These are phyloP conservation scores for Xerocomellus chrysenteron DNA, from an alignment of 768 basidiomycete species.

Conservation along the genomic window DNA sequence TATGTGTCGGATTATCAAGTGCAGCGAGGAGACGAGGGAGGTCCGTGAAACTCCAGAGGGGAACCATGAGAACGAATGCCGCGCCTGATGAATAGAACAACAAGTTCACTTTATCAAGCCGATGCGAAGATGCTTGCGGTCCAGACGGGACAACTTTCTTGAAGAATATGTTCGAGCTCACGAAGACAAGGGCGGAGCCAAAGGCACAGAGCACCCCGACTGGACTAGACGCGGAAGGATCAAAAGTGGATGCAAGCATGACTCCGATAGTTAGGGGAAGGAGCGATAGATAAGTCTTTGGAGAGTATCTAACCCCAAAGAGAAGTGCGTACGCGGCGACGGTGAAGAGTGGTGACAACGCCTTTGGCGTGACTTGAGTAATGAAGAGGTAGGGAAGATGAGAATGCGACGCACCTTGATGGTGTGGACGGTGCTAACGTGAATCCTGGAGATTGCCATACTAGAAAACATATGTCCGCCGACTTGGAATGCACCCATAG, in stretches of 20 bases:
- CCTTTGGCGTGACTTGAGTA: slow-evolving; percentile 48
- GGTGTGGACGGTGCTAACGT: slow-evolving; percentile 97
- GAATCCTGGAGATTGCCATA: slow-evolving; percentile 94
- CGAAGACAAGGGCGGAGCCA: slow-evolving; percentile 95
- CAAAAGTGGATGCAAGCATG: slow-evolving; percentile 96
- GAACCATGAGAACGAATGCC: slow-evolving; percentile 95
- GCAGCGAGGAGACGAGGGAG: slow-evolving; percentile 61
- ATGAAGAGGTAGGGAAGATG: neutral
- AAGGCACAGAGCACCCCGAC: slow-evolving; percentile 93
- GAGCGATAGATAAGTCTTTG: slow-evolving; percentile 87
- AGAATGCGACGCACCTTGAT: slow-evolving; percentile 72
- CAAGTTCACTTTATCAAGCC: slow-evolving; percentile 96
- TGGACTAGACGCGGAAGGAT: slow-evolving; percentile 82
- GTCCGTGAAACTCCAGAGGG: slow-evolving; percentile 91
- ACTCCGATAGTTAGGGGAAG: slow-evolving; percentile 95
- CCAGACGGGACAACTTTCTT: slow-evolving; percentile 91
- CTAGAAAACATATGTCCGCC: slow-evolving; percentile 98
- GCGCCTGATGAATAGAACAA: slow-evolving; percentile 91
- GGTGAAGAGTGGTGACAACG: slow-evolving; percentile 94
- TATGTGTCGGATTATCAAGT: slow-evolving; percentile 39
- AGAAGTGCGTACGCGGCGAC: slow-evolving; percentile 93
- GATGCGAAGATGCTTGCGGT: slow-evolving; percentile 56
- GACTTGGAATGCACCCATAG: slow-evolving; percentile 98
- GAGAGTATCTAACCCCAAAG: slow-evolving; percentile 91
- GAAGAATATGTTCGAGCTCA: slow-evolving; percentile 98